These are phyloP conservation scores for Gliomastix tumulicola DNA, from an alignment of 2,329 filamentous ascomycete species.

Conservation along the genomic window DNA sequence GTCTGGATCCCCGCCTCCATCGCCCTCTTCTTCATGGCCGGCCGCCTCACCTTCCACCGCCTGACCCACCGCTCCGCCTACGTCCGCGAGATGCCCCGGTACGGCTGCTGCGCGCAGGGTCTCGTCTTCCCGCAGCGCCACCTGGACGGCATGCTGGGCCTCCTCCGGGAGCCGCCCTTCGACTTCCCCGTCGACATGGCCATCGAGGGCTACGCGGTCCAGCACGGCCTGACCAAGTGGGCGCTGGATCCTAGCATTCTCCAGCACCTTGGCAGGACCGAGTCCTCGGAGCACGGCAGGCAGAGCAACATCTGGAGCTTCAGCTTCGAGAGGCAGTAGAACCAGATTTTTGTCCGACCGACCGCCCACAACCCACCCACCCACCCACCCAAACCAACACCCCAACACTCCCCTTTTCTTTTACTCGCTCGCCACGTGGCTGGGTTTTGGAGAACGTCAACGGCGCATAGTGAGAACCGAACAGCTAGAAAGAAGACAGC, in stretches of 20 bases:
- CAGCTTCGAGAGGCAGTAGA: slow-evolving; percentile 23
- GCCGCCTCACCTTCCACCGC: slow-evolving; percentile 16
- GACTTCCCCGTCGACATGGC: slow-evolving; percentile 25
- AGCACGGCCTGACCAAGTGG: slow-evolving; percentile 21
- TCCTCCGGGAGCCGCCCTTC: slow-evolving; percentile 21
- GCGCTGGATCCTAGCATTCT: slow-evolving; percentile 27
- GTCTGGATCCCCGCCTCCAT: slow-evolving; percentile 24
- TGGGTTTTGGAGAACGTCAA: too few relatives aligned
- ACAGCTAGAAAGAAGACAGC: too few relatives aligned
- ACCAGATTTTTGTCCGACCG: too few relatives aligned
- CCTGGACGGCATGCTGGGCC: slow-evolving; percentile 14
- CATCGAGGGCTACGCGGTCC: slow-evolving; percentile 22
- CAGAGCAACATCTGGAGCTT: slow-evolving; percentile 26
- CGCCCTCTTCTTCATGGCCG: slow-evolving; percentile 18
- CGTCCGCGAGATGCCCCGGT: slow-evolving; percentile 25
- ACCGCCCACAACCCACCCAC: too few relatives aligned
- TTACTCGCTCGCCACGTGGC: too few relatives aligned
- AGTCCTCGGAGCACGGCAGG: slow-evolving; percentile 18
- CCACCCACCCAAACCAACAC: too few relatives aligned
- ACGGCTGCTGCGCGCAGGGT: slow-evolving; percentile 30
- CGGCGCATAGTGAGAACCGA: too few relatives aligned
- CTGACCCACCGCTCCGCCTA: slow-evolving; percentile 11
- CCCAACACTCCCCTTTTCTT: too few relatives aligned
- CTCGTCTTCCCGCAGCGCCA: slow-evolving; percentile 23
- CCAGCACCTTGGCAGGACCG: slow-evolving; percentile 24